These are phyloP conservation scores for Epichloe sp. DNA, from an alignment of 2,329 filamentous ascomycete species.

Conservation along the genomic window DNA sequence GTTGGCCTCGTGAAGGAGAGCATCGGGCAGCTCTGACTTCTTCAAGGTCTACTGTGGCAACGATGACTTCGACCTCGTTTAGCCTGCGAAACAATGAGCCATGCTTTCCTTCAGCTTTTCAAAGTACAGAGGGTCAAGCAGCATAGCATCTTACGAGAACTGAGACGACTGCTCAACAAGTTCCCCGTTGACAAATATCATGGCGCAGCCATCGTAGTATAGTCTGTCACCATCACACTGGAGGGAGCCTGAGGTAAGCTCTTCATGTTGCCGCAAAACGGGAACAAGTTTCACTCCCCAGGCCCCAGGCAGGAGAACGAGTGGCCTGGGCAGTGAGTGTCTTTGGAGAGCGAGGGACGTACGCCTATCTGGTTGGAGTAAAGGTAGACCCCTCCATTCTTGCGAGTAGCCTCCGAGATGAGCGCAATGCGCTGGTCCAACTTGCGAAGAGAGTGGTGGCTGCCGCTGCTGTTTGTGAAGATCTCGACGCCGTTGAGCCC, in stretches of 20 bases:
- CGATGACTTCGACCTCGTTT: slow-evolving; percentile 44
- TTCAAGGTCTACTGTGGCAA: slow-evolving; percentile 56
- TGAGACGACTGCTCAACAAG: slow-evolving; percentile 51
- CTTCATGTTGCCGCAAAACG: not conserved
- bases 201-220: slow-evolving; percentile 20
- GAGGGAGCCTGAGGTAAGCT: not conserved
- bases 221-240: slow-evolving; percentile 1
- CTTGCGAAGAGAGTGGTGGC: slow-evolving; percentile 4
- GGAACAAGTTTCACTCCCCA: not conserved
- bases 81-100: not conserved
- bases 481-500: slow-evolving; percentile 5
- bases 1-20: slow-evolving; percentile 4
- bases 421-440: slow-evolving; percentile 4
- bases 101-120: not conserved
- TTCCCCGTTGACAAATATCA: slow-evolving; percentile 51
- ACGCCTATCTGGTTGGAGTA: slow-evolving; percentile 4
- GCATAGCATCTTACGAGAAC: slow-evolving; percentile 36
- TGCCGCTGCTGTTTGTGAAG: slow-evolving; percentile 5
- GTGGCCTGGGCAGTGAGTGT: not conserved
- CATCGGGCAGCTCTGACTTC: slow-evolving; percentile 36
- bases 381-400: slow-evolving; percentile 3
- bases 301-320: not conserved
- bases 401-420: slow-evolving; percentile 3
- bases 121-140: slow-evolving; percentile 18
- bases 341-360: not conserved